These are phyloP conservation scores for Acanthamoeba sp. DNA, from an alignment of 208 protist genomes.

Conservation along the genomic window DNA sequence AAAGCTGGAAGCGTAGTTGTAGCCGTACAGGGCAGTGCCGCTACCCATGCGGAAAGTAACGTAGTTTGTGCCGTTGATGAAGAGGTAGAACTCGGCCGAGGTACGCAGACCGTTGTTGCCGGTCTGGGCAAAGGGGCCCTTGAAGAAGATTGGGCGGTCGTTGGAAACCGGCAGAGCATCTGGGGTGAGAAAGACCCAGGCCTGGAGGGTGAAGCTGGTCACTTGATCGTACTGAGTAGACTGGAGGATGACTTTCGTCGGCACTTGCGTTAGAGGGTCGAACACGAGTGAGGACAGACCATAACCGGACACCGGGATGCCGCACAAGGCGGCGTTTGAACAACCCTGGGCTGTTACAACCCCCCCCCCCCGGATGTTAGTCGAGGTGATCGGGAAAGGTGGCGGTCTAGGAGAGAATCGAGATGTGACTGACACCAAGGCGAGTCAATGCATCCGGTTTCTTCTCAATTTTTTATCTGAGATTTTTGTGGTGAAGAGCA, in stretches of 20 bases:
- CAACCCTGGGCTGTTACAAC: background rate
- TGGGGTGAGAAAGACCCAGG: background rate
- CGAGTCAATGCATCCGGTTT: background rate
- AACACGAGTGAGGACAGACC: background rate
- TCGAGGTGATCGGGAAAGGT: too few species aligned
- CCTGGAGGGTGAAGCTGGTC: slow-evolving; percentile 39
- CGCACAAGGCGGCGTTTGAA: background rate
- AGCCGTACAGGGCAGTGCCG: background rate
- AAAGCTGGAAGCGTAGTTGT: background rate
- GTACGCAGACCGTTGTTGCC: background rate
- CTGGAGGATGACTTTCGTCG: background rate
- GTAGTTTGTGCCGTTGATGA: background rate
- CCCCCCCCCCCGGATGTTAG: too few species aligned
- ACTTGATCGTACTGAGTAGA: background rate
- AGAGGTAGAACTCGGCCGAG: background rate
- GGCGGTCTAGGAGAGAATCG: background rate
- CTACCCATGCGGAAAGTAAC: background rate
- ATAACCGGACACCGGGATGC: background rate
- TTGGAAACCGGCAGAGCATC: background rate
- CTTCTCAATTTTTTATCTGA: background rate
- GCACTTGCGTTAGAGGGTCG: background rate
- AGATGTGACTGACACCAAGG: background rate
- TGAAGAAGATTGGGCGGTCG: slow-evolving; percentile 23
- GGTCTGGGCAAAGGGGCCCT: background rate
- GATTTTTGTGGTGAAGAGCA: background rate